phyloP scores from a whole-genome alignment of 257 asterid species.

The Lycium barbarum region DNA sequence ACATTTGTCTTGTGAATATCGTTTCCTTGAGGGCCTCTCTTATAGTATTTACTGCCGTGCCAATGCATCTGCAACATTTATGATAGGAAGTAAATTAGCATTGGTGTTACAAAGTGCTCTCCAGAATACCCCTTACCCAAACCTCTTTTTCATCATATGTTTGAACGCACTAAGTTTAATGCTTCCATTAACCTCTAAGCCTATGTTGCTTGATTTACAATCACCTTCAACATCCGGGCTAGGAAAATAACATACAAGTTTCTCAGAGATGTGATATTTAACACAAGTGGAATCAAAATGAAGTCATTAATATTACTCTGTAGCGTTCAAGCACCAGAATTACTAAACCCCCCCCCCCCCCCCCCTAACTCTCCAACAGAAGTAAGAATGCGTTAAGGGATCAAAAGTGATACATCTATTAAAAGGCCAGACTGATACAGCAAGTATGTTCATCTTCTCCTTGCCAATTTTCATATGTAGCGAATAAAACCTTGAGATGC shows the following conservation, averaged over 20 bases:
- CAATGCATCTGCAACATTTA: constrained; percentile 66
- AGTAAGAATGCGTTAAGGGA: neutral
- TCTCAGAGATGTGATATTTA: neutral
- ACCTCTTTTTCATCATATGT: constrained; percentile 2
- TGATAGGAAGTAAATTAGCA: constrained; percentile 10
- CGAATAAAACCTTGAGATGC: neutral
- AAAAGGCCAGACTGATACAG: neutral
- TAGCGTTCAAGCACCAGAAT: neutral
- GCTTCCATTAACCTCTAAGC: neutral
- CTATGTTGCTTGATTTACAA: neutral
- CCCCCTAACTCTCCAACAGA: neutral
- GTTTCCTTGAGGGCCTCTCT: constrained; percentile 79
- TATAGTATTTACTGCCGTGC: constrained; percentile 77
- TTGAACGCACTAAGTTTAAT: neutral
- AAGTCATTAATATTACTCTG: neutral
- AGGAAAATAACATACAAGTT: neutral
- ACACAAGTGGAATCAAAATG: constrained; percentile 1
- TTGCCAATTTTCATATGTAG: neutral
- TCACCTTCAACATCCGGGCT: neutral
- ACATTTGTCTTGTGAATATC: constrained; percentile 92
- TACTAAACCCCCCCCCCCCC: neutral
- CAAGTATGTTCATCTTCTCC: neutral
- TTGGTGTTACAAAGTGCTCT: neutral
- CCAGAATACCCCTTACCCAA: neutral
- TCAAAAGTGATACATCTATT: neutral